A percentile compares a stretch with the other conserved stretches of the same genome.
Conservation (phyloP, 257 asterid species). For the Ajuga chamaepitys region DNA sequence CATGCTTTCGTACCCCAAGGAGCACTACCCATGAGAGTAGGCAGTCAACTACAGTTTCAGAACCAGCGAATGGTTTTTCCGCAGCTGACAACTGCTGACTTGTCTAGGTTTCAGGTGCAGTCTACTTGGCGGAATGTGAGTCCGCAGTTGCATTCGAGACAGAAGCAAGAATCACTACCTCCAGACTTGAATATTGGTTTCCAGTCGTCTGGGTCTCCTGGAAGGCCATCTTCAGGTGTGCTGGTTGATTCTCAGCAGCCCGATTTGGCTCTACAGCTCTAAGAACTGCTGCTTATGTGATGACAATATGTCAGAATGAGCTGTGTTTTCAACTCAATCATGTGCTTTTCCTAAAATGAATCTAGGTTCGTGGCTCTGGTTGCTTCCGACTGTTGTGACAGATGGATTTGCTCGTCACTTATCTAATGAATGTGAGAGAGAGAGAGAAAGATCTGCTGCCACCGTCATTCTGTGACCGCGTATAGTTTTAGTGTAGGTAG, state of each 20-base stretch:
- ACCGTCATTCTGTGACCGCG: neutral
- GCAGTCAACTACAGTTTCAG: constrained; percentile 47
- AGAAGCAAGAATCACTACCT: constrained; percentile 65
- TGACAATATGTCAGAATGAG: neutral
- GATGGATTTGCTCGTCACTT: no score
- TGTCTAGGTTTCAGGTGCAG: constrained; percentile 74
- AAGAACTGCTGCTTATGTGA: constrained; percentile 11
- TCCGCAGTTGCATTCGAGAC: constrained; percentile 59
- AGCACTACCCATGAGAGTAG: constrained; percentile 37
- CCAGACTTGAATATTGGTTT: constrained; percentile 87
- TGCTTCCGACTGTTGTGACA: no score
- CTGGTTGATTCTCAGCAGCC: constrained; percentile 95
- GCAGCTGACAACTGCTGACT: constrained; percentile 56
- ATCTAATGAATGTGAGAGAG: no score
- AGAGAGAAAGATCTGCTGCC: neutral
- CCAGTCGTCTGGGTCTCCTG: constrained; percentile 85
- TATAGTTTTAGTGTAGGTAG: constrained; percentile 17
- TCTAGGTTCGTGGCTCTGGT: neutral
- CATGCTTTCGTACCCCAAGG: constrained; percentile 59
- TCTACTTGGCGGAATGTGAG: constrained; percentile 47
- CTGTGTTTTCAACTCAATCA: no score
- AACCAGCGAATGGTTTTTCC: constrained; percentile 50
- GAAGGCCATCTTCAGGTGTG: constrained; percentile 63
- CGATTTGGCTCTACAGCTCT: constrained; percentile 93
- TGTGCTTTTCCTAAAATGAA: no score